phyloP scores from a whole-genome alignment of 139 green algal genomes.

The Tetratostichococcus sp. region DNA sequence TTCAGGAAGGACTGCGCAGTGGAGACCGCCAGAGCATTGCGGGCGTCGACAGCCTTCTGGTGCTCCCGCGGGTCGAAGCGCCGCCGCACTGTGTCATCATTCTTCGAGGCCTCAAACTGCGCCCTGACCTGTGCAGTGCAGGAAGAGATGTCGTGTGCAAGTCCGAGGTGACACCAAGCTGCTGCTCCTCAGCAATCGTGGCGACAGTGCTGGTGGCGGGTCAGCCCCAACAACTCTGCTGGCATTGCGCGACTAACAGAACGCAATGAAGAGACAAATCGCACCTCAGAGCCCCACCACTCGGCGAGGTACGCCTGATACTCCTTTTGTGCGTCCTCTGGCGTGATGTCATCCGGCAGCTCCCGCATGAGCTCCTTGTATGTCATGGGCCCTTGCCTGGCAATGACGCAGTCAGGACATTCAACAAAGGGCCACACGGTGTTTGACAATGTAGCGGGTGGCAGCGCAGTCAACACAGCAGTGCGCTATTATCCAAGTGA shows the following conservation, averaged over 20 bases:
- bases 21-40: slow-evolving; percentile 7
- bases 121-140: slow-evolving; percentile 29
- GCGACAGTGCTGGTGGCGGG: too few relatives aligned
- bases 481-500: too few relatives aligned
- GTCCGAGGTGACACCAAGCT: too few relatives aligned
- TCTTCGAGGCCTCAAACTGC: slow-evolving; percentile 43
- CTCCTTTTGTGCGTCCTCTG: slow-evolving; percentile 54
- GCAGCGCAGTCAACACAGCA: too few relatives aligned
- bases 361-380: slow-evolving; percentile 55
- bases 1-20: not conserved
- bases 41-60: slow-evolving; percentile 19
- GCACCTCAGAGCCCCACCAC: slow-evolving; percentile 57
- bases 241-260: too few relatives aligned
- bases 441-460: too few relatives aligned
- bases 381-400: slow-evolving; percentile 16
- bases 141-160: too few relatives aligned
- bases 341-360: slow-evolving; percentile 46
- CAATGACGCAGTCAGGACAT: too few relatives aligned
- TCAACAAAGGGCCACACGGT: too few relatives aligned
- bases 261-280: too few relatives aligned
- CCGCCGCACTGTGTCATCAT: slow-evolving; percentile 27
- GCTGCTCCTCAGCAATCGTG: too few relatives aligned
- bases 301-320: slow-evolving; percentile 62
- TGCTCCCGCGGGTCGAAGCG: slow-evolving; percentile 42
- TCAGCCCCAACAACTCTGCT: too few relatives aligned